Percentiles rank a stretch among this genome's conserved stretches.
Evolutionary conservation across 179 eudicot genomes (phyloP).

Genomic region (Beta macrorhiza): DNA sequence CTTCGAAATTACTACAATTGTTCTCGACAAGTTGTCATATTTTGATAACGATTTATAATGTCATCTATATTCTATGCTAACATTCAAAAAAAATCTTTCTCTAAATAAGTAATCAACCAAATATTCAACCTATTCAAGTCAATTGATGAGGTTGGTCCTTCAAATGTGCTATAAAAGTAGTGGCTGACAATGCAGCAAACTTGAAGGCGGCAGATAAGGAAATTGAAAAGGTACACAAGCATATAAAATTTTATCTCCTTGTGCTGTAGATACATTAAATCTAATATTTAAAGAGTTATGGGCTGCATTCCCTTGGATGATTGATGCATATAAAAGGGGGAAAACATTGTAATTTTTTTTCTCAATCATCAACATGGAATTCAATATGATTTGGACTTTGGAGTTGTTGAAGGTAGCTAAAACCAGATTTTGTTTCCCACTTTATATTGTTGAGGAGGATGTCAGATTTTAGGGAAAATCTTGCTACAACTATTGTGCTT

Average conservation of each 20-base stretch:
- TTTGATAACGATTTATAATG: too few relatives aligned
- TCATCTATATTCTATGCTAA: too few relatives aligned
- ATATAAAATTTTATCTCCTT: conserved; percentile 27
- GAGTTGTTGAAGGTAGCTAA: conserved; percentile 26
- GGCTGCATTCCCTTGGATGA: background rate
- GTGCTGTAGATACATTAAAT: conserved; percentile 25
- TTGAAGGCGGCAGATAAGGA: conserved; percentile 11
- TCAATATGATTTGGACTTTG: conserved; percentile 14
- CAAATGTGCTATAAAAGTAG: background rate
- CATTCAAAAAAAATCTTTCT: too few relatives aligned
- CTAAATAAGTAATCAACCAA: too few relatives aligned
- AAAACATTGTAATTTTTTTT: conserved; percentile 21
- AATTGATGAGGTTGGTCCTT: background rate
- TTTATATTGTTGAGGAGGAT: conserved; percentile 14
- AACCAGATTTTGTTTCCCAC: conserved; percentile 30
- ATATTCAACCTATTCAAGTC: background rate
- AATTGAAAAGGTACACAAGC: conserved; percentile 24
- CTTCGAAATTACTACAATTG: too few relatives aligned
- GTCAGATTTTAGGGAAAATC: background rate
- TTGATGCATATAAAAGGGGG: background rate
- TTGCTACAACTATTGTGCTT: background rate
- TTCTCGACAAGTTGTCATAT: too few relatives aligned
- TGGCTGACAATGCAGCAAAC: conserved; percentile 17
- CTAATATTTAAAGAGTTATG: conserved; percentile 19
- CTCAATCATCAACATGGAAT: conserved; percentile 15